A percentile compares a stretch with the other conserved stretches of the same genome.
phyloP scores from a whole-genome alignment of 169 alveolate genomes.

The Plasmodium fragile region DNA sequence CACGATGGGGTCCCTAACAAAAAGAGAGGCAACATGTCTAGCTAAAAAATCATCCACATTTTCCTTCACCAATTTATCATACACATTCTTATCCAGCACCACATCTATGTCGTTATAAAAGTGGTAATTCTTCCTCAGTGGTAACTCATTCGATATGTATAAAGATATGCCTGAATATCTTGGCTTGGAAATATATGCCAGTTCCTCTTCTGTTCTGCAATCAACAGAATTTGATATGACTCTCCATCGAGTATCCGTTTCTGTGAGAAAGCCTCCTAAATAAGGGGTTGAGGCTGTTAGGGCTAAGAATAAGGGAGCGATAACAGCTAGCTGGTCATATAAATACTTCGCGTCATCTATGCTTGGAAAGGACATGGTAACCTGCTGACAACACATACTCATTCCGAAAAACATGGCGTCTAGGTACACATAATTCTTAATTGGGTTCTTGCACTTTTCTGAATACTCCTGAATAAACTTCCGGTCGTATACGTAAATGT shows the following conservation, averaged over 20 bases:
- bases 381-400: slow-evolving; percentile 96
- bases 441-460: slow-evolving; percentile 82
- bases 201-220: slow-evolving; percentile 93
- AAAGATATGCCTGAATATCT: slow-evolving; percentile 93
- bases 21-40: slow-evolving; percentile 91
- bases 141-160: slow-evolving; percentile 89
- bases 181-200: slow-evolving; percentile 88
- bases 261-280: slow-evolving; percentile 93
- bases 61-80: slow-evolving; percentile 80
- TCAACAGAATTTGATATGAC: slow-evolving; percentile 93
- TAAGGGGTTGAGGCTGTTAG: slow-evolving; percentile 95
- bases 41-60: slow-evolving; percentile 92
- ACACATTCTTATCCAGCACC: slow-evolving; percentile 87
- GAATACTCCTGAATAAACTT: slow-evolving; percentile 62
- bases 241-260: slow-evolving; percentile 95
- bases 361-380: slow-evolving; percentile 89
- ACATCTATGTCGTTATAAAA: slow-evolving; percentile 90
- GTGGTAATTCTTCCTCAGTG: slow-evolving; percentile 78
- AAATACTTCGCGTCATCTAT: slow-evolving; percentile 91
- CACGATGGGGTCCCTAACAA: slow-evolving; percentile 95
- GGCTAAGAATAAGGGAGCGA: slow-evolving; percentile 94
- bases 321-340: slow-evolving; percentile 94
- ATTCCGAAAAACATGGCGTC: slow-evolving; percentile 97
- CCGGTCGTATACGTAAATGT: slow-evolving; percentile 49
- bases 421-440: slow-evolving; percentile 91